Percentiles rank a stretch among this genome's conserved stretches.
These are phyloP conservation scores for Fusarium duplospermum DNA, from an alignment of 2,329 filamentous ascomycete genomes.

Conservation along the genomic window DNA sequence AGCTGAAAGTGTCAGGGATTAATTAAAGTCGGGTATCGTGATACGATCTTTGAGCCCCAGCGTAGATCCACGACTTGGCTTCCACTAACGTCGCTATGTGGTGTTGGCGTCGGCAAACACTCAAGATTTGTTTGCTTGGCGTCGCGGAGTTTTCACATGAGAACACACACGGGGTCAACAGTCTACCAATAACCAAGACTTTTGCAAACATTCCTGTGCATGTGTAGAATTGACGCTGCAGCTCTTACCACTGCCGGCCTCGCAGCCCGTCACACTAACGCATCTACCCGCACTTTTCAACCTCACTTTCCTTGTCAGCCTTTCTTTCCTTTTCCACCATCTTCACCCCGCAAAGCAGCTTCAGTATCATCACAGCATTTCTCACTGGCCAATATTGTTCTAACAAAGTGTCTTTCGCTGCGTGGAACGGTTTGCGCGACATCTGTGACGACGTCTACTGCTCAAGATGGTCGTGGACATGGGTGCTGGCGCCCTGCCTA, in stretches of 20 bases:
- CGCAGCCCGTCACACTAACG: background rate
- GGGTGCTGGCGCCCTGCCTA: background rate
- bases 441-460: background rate
- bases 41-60: background rate
- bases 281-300: background rate
- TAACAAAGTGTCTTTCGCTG: background rate
- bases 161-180: background rate
- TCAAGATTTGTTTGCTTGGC: background rate
- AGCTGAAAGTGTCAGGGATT: background rate
- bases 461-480: constrained; percentile 5
- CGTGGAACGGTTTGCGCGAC: background rate
- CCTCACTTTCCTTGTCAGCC: background rate
- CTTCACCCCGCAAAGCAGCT: background rate
- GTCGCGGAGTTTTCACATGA: background rate
- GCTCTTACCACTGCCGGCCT: background rate
- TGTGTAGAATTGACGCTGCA: background rate
- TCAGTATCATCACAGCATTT: background rate
- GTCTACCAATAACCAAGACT: background rate
- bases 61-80: background rate
- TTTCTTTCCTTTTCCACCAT: background rate
- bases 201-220: background rate
- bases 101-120: background rate
- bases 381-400: background rate
- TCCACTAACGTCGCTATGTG: background rate
- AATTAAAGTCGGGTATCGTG: background rate